Base-by-base conservation (phyloP, 352 stramenopile genomes). In the Globisporangium okanoganense region DNA sequence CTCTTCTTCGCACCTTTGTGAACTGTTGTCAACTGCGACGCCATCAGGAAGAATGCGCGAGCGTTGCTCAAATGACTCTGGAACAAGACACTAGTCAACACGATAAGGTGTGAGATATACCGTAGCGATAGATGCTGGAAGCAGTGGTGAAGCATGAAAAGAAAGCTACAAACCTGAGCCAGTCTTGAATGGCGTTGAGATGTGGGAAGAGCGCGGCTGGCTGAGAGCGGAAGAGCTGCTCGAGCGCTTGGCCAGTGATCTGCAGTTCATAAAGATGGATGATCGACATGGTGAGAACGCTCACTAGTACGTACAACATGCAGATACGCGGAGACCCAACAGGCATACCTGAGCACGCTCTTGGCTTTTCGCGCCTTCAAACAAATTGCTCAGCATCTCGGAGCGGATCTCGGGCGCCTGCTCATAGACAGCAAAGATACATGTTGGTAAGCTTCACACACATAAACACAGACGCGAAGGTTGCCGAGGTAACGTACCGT, bases 101-200 rank as follows among this genome's bases (percentile, higher is more conserved):
- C 0, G 40, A 18, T 20, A 7, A 50, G 5, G 36, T 55, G 40
- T 31, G 4, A 45, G 14, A 6, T 33, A 33, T 6, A 33, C 29
- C 6, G 29, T 6, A 7, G 29, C 29, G 29, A 33, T 25, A 67
- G 24, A 70, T 44, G 20, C 5, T 8, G 16, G 38, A 27, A 48
- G 41, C 36, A 43, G 14, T 43, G 40, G 20, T 45, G 40, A 45
- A 22, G n/a, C 40, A 16, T 12, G 40, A 45, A 22, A 25, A 14
- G 56, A 57, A 2, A 50, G 4, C n/a, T 33, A 49, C 35, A 56
- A 63, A 87, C 71, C 73, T 81, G 29, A 92, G 71, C 80, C 80
- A 92, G 50, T 92, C 78, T 62, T 92, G 76, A 56, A 90, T 72
- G 14, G 72, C 53, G 62, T 81, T 81, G 2, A 88, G 63, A 29